Conservation (phyloP, 192 early-diverging fungal genomes). For the Podila clonocystis region DNA sequence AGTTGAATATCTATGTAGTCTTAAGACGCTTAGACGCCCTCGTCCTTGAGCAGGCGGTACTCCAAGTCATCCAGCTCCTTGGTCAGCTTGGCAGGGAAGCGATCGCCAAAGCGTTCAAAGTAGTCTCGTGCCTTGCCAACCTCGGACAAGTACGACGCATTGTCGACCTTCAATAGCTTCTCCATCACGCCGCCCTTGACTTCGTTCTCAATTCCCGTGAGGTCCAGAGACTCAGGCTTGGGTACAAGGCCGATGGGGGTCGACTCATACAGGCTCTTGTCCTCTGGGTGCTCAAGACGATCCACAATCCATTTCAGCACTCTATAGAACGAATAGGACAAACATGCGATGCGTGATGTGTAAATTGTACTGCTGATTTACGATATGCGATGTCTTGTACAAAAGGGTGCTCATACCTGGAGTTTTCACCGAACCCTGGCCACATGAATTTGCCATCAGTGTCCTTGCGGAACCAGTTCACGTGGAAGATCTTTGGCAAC, state of each 20-base stretch:
- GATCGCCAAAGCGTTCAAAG: constrained; percentile 41
- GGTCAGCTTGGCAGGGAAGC: constrained; percentile 43
- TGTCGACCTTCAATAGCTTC: constrained; percentile 33
- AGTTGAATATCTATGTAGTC: no score
- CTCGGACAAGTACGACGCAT: constrained; percentile 28
- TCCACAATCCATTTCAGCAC: constrained; percentile 51
- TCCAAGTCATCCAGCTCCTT: constrained; percentile 48
- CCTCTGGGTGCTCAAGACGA: constrained; percentile 34
- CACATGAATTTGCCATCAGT: constrained; percentile 39
- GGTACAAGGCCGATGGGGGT: constrained; percentile 48
- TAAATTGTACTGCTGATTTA: not conserved
- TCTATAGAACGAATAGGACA: constrained; percentile 3
- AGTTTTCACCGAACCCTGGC: constrained; percentile 48
- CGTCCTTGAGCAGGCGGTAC: constrained; percentile 28
- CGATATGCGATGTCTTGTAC: not conserved
- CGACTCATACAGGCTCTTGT: constrained; percentile 21
- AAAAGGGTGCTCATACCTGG: constrained; percentile 14
- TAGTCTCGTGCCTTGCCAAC: constrained; percentile 45
- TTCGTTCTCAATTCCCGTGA: constrained; percentile 43
- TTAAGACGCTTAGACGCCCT: constrained; percentile 11
- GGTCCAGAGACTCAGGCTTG: constrained; percentile 30
- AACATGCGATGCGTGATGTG: not conserved
- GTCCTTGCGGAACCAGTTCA: constrained; percentile 52
- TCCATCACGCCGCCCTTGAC: constrained; percentile 37
- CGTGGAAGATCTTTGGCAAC: constrained; percentile 46